Percentiles rank a stretch among this genome's conserved stretches.
phyloP scores from a whole-genome alignment of 2,329 filamentous ascomycete genomes.

The Cercospora sesami region DNA sequence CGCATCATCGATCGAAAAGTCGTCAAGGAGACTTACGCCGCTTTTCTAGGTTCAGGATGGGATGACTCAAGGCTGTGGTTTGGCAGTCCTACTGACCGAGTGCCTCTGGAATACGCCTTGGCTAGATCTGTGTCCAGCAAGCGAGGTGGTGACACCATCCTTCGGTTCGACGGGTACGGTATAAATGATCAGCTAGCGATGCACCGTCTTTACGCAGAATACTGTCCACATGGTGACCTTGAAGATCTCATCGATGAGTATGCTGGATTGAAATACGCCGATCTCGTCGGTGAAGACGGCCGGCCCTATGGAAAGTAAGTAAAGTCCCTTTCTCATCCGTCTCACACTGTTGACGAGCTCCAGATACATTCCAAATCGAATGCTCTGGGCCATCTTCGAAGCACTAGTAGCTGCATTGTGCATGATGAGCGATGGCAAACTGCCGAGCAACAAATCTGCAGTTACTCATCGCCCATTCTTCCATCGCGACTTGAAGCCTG shows the following conservation, averaged over 20 bases:
- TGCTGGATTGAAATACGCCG: not conserved
- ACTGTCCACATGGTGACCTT: not conserved
- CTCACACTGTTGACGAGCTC: not conserved
- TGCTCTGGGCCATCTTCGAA: slow-evolving; percentile 5
- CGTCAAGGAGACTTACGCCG: not conserved
- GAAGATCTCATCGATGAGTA: not conserved
- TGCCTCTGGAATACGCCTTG: not conserved
- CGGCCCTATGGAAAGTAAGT: not conserved
- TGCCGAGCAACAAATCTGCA: not conserved
- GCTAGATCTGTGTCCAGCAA: not conserved
- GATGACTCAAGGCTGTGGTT: not conserved
- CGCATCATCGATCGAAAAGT: not conserved
- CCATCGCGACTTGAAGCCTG: not conserved
- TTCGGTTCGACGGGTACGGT: not conserved
- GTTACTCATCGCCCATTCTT: not conserved
- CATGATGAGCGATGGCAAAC: not conserved
- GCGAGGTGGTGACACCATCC: not conserved
- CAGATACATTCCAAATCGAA: not conserved
- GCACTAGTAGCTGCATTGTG: slow-evolving; percentile 1
- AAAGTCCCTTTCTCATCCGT: not conserved
- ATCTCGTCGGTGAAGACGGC: not conserved
- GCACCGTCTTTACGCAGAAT: not conserved
- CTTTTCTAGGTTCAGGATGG: not conserved
- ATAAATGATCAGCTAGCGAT: not conserved
- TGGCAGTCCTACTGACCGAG: not conserved